phyloP scores from a whole-genome alignment of 1,284 basidiomycete genomes.

The Fistulinella staudtii region DNA sequence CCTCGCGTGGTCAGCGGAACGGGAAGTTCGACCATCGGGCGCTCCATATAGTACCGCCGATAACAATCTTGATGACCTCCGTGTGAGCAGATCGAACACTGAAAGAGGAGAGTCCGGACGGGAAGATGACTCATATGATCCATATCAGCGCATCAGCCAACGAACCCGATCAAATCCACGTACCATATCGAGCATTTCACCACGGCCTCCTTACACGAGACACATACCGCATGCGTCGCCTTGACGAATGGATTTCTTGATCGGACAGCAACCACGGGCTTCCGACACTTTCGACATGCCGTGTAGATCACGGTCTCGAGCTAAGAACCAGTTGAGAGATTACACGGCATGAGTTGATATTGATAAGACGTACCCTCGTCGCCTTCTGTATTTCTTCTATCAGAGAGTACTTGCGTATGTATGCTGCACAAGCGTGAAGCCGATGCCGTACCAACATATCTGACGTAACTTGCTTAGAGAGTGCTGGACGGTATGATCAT shows the following conservation, averaged over 20 bases:
- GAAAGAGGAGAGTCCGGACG: constrained; percentile 61
- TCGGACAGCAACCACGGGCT: constrained; percentile 42
- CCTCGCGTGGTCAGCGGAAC: constrained; percentile 22
- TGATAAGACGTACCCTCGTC: constrained; percentile 44
- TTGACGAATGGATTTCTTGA: constrained; percentile 28
- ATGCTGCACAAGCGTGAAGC: constrained; percentile 61
- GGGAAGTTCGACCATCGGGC: constrained; percentile 46
- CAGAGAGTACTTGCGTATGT: constrained; percentile 60
- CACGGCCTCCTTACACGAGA: constrained; percentile 46
- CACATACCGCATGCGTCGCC: constrained; percentile 50
- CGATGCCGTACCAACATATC: constrained; percentile 59
- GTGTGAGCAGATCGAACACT: constrained; percentile 69
- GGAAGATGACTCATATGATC: constrained; percentile 58
- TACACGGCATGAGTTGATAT: not conserved
- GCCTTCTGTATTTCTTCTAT: constrained; percentile 46
- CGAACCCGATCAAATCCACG: constrained; percentile 20
- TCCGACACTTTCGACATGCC: constrained; percentile 61
- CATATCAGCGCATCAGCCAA: constrained; percentile 2
- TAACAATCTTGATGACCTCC: constrained; percentile 77
- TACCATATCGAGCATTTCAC: constrained; percentile 70
- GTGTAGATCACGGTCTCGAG: constrained; percentile 66
- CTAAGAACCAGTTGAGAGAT: constrained; percentile 32
- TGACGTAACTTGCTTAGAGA: constrained; percentile 23
- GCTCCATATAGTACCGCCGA: constrained; percentile 54
- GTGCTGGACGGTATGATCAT: not conserved